These are phyloP conservation scores for Dentipellis sp. DNA, from an alignment of 768 basidiomycete species.

Conservation along the genomic window DNA sequence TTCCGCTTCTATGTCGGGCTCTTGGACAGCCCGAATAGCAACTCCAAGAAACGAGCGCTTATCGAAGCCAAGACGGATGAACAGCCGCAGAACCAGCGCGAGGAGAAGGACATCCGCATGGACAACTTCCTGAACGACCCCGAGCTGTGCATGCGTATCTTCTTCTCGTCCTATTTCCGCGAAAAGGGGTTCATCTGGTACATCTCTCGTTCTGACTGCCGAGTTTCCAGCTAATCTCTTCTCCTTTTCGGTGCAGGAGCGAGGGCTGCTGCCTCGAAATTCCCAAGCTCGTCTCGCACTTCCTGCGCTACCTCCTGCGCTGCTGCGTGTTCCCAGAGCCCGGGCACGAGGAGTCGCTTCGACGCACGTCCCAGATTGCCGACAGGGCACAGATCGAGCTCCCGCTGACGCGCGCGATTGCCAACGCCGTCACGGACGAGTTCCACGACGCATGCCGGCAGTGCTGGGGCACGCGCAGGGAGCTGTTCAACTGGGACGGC, in stretches of 20 bases:
- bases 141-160: conserved; percentile 46
- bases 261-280: conserved; percentile 38
- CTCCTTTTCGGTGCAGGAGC: conserved; percentile 23
- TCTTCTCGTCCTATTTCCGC: conserved; percentile 62
- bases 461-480: conserved; percentile 33
- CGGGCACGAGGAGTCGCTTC: conserved; percentile 34
- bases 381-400: conserved; percentile 40
- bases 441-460: conserved; percentile 40
- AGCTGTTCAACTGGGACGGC: conserved; percentile 7
- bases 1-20: conserved; percentile 56
- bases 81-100: conserved; percentile 11
- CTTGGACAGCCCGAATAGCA: conserved; percentile 16
- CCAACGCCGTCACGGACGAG: conserved; percentile 36
- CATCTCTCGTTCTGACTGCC: conserved; percentile 14
- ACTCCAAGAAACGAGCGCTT: conserved; percentile 9
- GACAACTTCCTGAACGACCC: conserved; percentile 54
- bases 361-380: conserved; percentile 33
- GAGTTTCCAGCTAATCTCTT: background rate
- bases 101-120: conserved; percentile 22
- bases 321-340: conserved; percentile 44
- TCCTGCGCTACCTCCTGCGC: conserved; percentile 50
- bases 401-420: conserved; percentile 36
- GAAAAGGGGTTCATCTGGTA: conserved; percentile 65
- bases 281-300: conserved; percentile 51
- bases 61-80: conserved; percentile 10